Evolutionary conservation across 805 yeast genomes (phyloP).

Genomic region (Lachancea fermentati): DNA sequence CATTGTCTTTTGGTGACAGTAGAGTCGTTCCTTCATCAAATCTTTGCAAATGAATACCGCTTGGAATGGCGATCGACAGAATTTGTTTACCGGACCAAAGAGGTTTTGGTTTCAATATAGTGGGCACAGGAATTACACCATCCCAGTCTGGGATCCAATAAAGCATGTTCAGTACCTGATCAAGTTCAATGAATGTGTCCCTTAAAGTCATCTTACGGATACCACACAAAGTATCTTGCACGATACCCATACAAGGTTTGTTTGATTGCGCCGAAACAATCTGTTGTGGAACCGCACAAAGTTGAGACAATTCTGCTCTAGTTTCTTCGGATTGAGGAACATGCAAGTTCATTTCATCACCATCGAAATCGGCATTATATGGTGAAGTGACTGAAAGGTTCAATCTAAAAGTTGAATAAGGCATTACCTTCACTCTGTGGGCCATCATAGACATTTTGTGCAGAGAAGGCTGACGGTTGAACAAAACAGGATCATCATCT

Average conservation of each 20-base stretch:
- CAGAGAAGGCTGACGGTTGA: constrained; percentile 98
- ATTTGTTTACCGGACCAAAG: constrained; percentile 97
- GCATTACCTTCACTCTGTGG: constrained; percentile 97
- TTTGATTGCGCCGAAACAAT: constrained; percentile 98
- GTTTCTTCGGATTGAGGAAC: constrained; percentile 99
- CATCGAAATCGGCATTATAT: constrained; percentile 99
- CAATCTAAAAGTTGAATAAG: constrained; percentile 94
- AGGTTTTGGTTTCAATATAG: constrained; percentile 89
- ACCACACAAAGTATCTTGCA: constrained; percentile 97
- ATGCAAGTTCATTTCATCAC: constrained; percentile 99
- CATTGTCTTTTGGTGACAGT: constrained; percentile 83
- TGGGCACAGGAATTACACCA: constrained; percentile 95
- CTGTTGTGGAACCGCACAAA: constrained; percentile 96
- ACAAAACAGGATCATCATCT: constrained; percentile 96
- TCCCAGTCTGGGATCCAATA: constrained; percentile 99
- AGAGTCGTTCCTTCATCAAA: constrained; percentile 85
- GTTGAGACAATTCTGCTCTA: constrained; percentile 88
- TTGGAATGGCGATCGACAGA: constrained; percentile 87
- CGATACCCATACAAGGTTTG: constrained; percentile 99
- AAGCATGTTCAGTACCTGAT: constrained; percentile 91
- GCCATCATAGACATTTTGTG: constrained; percentile 99
- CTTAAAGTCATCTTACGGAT: constrained; percentile 90
- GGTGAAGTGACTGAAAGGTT: constrained; percentile 97
- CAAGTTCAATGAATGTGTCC: constrained; percentile 82
- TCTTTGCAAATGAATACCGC: constrained; percentile 91